Conservation (phyloP, 306 rosid species). For the Trichosanthes cucumerina region DNA sequence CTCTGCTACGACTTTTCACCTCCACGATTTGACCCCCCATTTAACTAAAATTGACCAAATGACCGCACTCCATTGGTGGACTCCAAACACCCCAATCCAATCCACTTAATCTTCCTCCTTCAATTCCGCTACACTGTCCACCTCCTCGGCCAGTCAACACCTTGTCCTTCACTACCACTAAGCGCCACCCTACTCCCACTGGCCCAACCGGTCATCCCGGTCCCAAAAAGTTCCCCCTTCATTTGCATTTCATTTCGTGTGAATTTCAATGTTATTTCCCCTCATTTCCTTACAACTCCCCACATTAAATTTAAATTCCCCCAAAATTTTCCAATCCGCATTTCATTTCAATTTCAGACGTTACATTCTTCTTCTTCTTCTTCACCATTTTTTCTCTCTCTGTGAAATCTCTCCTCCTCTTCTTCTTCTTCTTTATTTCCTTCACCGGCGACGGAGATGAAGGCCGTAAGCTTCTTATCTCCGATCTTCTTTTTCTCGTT, state of each 20-base stretch:
- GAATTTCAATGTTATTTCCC: constrained; percentile 48
- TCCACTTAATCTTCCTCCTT: neutral
- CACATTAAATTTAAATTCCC: constrained; percentile 34
- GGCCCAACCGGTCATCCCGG: constrained; percentile 21
- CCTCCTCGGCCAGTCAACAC: constrained; percentile 2
- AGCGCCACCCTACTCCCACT: constrained; percentile 2
- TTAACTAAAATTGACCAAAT: constrained; percentile 1
- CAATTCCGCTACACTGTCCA: constrained; percentile 1
- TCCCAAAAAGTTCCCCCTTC: constrained; percentile 11
- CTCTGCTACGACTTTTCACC: constrained; percentile 11
- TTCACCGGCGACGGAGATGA: constrained; percentile 40
- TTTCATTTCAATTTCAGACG: constrained; percentile 38
- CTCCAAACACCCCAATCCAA: neutral
- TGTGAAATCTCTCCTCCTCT: neutral
- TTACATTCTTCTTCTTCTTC: constrained; percentile 18
- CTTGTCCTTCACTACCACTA: neutral
- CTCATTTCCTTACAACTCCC: constrained; percentile 3
- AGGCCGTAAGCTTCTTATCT: constrained; percentile 20
- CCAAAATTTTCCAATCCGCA: constrained; percentile 21
- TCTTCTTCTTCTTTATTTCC: constrained; percentile 12
- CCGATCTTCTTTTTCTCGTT: constrained; percentile 11
- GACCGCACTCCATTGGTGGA: constrained; percentile 5
- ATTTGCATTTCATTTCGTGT: constrained; percentile 59
- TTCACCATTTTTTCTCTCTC: constrained; percentile 14
- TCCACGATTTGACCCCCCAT: constrained; percentile 12